Evolutionary conservation across 2,329 filamentous ascomycete genomes (phyloP).

Genomic region (Monilinia fructigena): DNA sequence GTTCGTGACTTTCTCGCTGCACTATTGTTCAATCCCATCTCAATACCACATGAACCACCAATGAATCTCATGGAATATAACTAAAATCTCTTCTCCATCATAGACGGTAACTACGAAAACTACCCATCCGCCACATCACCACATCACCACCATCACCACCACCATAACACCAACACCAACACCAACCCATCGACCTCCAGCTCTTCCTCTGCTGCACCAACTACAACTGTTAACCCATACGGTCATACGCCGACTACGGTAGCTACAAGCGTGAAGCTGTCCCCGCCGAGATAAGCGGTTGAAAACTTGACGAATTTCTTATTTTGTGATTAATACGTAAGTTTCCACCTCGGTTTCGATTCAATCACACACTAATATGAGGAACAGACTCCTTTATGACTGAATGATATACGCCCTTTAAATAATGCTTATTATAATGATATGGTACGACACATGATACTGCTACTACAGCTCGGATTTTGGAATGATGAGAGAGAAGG

Average conservation of each 20-base stretch:
- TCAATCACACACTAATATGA: not conserved
- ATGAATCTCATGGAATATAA: not conserved
- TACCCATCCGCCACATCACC: not conserved
- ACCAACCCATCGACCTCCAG: not conserved
- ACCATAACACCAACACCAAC: not conserved
- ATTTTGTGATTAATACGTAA: conserved; percentile 17
- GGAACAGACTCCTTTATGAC: conserved; percentile 20
- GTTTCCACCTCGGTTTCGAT: not conserved
- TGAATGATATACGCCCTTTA: conserved; percentile 24
- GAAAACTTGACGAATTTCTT: conserved; percentile 13
- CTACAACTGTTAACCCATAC: conserved; percentile 11
- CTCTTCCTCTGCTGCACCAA: conserved; percentile 6
- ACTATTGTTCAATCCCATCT: not conserved
- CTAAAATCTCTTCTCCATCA: not conserved
- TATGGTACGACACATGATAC: not conserved
- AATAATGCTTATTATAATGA: conserved; percentile 18
- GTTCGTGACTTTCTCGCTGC: not conserved
- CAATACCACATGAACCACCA: not conserved
- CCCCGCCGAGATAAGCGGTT: not conserved
- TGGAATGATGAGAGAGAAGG: not conserved
- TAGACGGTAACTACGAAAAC: conserved; percentile 17
- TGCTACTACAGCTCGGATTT: conserved; percentile 10
- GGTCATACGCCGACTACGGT: conserved; percentile 21
- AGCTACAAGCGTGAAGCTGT: conserved; percentile 15
- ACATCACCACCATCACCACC: not conserved